Evolutionary conservation across 305 asterid species (phyloP).

Genomic region (Plantago lanceolata): DNA sequence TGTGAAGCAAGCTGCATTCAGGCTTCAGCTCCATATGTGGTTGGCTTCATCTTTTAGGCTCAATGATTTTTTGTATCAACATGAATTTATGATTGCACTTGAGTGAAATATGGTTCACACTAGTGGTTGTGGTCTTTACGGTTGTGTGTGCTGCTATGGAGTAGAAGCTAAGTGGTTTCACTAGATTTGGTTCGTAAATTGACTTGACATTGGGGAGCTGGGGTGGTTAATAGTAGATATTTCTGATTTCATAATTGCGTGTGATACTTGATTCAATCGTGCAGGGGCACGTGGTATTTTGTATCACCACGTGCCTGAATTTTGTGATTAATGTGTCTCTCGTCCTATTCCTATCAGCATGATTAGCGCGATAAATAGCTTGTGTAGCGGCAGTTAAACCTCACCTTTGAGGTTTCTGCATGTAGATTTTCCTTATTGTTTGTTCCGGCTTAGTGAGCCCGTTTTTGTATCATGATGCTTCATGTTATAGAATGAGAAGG

Average conservation of each 20-base stretch:
- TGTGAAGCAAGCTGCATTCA: not conserved
- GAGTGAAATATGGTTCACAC: no score
- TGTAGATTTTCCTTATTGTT: no score
- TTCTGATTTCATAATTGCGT: no score
- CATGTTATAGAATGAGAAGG: no score
- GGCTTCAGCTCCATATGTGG: not conserved
- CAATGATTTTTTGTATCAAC: not conserved
- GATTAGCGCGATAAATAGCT: not conserved
- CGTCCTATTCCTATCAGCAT: not conserved
- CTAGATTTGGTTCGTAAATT: not conserved
- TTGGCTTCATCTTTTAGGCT: not conserved
- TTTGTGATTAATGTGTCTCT: not conserved
- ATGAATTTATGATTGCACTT: not conserved
- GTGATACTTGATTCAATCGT: no score
- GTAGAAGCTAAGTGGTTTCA: not conserved
- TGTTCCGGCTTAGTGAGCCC: no score
- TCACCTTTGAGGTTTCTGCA: not conserved
- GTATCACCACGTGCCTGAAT: not conserved
- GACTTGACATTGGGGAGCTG: not conserved
- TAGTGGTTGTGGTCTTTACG: no score
- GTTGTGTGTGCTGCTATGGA: not conserved
- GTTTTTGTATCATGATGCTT: no score
- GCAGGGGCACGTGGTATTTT: not conserved
- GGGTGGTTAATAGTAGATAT: no score
- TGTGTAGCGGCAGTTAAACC: not conserved